Conservation (phyloP, 202 grass and related monocot genomes). For the Schoenoplectus triqueter region DNA sequence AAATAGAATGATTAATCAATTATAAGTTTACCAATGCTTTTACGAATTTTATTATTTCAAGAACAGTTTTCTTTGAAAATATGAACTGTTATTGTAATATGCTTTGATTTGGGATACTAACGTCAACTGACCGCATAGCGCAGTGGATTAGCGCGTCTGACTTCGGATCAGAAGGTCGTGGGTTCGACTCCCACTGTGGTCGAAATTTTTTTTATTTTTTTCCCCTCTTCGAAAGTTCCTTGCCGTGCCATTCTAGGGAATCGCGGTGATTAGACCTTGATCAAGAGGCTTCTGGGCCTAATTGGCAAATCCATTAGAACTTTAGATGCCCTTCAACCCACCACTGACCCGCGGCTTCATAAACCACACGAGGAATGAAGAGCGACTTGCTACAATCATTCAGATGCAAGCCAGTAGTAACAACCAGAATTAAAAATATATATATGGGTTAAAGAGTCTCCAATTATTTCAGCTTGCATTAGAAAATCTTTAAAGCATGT, state of each 20-base stretch:
- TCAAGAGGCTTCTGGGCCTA: no score
- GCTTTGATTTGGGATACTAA: background rate
- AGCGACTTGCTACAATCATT: no score
- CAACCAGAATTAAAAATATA: no score
- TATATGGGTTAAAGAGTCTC: no score
- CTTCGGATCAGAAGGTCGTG: slow-evolving; percentile 99
- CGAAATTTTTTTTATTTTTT: background rate
- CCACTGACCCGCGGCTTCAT: background rate
- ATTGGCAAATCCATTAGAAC: no score
- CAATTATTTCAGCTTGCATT: background rate
- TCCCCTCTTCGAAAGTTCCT: background rate
- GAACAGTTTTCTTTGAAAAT: background rate
- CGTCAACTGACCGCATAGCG: slow-evolving; percentile 89
- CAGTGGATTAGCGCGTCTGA: slow-evolving; percentile 99
- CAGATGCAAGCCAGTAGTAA: no score
- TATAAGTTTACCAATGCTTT: no score
- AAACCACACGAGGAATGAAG: no score
- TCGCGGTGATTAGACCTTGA: no score
- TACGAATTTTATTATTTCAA: background rate
- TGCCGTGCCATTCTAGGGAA: no score
- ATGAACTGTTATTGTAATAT: no score
- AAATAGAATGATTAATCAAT: background rate
- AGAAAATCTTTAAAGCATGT: background rate
- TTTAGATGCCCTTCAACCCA: background rate
- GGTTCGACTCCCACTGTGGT: slow-evolving; percentile 64